These are phyloP conservation scores for Rickenella mellea DNA, from an alignment of 768 basidiomycete genomes.

Conservation along the genomic window DNA sequence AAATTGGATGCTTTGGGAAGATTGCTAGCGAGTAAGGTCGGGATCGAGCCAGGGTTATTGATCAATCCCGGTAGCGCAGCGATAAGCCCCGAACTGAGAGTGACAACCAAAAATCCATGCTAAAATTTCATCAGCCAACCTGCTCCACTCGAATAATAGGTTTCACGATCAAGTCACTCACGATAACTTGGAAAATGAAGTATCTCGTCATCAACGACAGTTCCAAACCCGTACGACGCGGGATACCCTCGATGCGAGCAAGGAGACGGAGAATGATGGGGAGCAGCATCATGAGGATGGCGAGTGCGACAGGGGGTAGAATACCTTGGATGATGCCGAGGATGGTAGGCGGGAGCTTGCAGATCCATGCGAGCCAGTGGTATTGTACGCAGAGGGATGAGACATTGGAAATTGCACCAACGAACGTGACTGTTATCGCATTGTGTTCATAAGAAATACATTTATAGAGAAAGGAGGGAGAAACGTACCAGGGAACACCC, in stretches of 20 bases:
- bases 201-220: slow-evolving; percentile 86
- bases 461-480: neutral
- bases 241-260: slow-evolving; percentile 83
- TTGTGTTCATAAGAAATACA: neutral
- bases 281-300: slow-evolving; percentile 86
- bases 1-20: slow-evolving; percentile 81
- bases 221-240: slow-evolving; percentile 74
- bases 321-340: slow-evolving; percentile 86
- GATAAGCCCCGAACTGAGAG: slow-evolving; percentile 76
- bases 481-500: slow-evolving; percentile 70
- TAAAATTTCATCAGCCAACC: slow-evolving; percentile 21
- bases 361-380: slow-evolving; percentile 79
- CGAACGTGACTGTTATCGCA: slow-evolving; percentile 55
- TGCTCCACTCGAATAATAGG: neutral
- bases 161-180: slow-evolving; percentile 29
- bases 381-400: slow-evolving; percentile 52
- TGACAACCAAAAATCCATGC: slow-evolving; percentile 92
- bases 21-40: slow-evolving; percentile 63
- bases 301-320: slow-evolving; percentile 77
- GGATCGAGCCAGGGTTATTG: slow-evolving; percentile 59
- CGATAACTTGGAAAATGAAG: slow-evolving; percentile 87
- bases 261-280: slow-evolving; percentile 73
- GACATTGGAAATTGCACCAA: slow-evolving; percentile 82
- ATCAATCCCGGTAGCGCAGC: slow-evolving; percentile 54
- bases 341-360: slow-evolving; percentile 50